Evolutionary conservation across 768 basidiomycete genomes (phyloP).

Genomic region (Hemileccinum rubropunctum): DNA sequence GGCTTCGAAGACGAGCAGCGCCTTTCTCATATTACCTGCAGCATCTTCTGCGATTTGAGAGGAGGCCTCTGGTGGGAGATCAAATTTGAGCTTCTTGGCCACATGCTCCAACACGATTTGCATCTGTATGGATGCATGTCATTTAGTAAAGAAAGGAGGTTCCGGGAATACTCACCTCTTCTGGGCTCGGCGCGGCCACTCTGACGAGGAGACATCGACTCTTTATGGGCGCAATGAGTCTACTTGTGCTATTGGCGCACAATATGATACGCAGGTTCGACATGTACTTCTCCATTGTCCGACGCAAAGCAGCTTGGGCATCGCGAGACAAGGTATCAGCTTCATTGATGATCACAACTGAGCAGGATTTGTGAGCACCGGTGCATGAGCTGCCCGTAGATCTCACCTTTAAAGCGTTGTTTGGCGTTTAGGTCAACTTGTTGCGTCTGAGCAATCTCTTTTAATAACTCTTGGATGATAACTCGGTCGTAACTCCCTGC

Average conservation of each 20-base stretch:
- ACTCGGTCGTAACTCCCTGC: conserved; percentile 93
- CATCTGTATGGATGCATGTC: conserved; percentile 54
- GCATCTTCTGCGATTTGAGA: conserved; percentile 78
- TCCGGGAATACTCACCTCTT: conserved; percentile 55
- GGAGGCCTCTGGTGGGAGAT: conserved; percentile 75
- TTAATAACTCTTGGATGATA: conserved; percentile 94
- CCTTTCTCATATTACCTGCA: conserved; percentile 90
- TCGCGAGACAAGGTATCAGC: conserved; percentile 93
- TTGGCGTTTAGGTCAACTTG: conserved; percentile 95
- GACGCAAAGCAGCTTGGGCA: conserved; percentile 92
- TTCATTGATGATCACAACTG: conserved; percentile 98
- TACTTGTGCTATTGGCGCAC: conserved; percentile 92
- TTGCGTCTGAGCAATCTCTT: conserved; percentile 98
- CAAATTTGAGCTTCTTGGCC: conserved; percentile 74
- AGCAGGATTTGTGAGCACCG: neutral
- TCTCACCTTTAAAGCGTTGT: conserved; percentile 90
- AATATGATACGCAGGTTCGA: conserved; percentile 95
- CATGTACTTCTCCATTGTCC: conserved; percentile 99
- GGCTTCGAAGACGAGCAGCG: conserved; percentile 90
- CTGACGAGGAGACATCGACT: conserved; percentile 92
- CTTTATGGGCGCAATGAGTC: conserved; percentile 94
- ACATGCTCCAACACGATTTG: conserved; percentile 72
- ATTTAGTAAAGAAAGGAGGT: neutral
- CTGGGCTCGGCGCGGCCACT: conserved; percentile 79
- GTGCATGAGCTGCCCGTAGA: neutral